Evolutionary conservation across 2,329 filamentous ascomycete genomes (phyloP).

Genomic region (Penicillium psychrosexuale): DNA sequence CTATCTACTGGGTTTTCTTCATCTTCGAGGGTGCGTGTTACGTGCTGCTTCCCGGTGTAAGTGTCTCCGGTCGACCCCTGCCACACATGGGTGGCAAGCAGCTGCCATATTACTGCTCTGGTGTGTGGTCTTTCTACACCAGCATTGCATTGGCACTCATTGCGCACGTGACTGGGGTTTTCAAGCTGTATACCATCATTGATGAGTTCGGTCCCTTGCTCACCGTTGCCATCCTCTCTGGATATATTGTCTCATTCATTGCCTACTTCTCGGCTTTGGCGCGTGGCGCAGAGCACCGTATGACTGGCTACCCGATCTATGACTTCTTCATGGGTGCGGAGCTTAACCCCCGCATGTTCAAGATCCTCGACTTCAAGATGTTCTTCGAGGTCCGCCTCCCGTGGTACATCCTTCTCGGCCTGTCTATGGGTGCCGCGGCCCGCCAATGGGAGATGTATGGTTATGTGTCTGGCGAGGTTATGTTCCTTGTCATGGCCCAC

Average conservation of each 20-base stretch:
- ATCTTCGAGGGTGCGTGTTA: conserved; percentile 81
- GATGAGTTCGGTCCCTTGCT: conserved; percentile 94
- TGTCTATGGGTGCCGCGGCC: conserved; percentile 71
- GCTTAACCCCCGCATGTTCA: conserved; percentile 81
- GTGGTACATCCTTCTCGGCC: conserved; percentile 84
- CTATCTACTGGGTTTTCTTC: conserved; percentile 93
- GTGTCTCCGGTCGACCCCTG: conserved; percentile 82
- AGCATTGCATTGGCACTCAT: conserved; percentile 69
- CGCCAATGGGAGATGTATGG: conserved; percentile 82
- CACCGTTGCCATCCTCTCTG: conserved; percentile 87
- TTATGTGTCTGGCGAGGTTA: conserved; percentile 80
- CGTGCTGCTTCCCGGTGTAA: conserved; percentile 80
- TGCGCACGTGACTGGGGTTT: conserved; percentile 78
- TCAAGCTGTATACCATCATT: conserved; percentile 86
- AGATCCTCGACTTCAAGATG: conserved; percentile 87
- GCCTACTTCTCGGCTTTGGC: conserved; percentile 82
- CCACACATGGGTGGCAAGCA: conserved; percentile 79
- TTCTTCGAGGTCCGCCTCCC: conserved; percentile 91
- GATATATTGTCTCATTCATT: conserved; percentile 75
- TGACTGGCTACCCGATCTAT: conserved; percentile 79
- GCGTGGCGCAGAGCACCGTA: conserved; percentile 82
- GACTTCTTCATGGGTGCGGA: conserved; percentile 92
- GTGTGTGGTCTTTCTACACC: conserved; percentile 78
- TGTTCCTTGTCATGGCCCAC: conserved; percentile 82
- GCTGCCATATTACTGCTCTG: conserved; percentile 92